Base-by-base conservation (phyloP, 2,329 filamentous ascomycete genomes). In the Cordyceps javanica region DNA sequence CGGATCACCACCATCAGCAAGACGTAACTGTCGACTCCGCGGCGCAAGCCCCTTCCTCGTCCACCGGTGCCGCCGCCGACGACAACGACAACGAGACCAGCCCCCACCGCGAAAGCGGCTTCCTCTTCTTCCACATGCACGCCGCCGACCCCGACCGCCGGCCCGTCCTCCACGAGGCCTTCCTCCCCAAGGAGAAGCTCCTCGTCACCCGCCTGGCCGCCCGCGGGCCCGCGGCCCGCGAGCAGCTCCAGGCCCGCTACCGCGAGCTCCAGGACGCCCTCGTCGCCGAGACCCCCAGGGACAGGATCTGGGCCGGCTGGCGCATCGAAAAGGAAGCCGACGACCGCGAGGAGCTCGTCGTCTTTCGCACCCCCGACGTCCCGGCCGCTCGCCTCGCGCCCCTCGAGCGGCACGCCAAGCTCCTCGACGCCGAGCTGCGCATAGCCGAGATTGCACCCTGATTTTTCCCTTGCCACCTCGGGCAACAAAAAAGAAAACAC, bases 41-140 rank as follows among this genome's bases (percentile, higher is more conserved):
- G n/a, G n/a, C n/a, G n/a, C n/a, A n/a, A n/a, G n/a, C n/a, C n/a
- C n/a, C n/a, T n/a, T n/a, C n/a, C n/a, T n/a, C n/a, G n/a, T n/a
- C n/a, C 6, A 64, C 68, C 52, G 72, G 75, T 59, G 65, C 62
- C 19, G 62, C 64, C 25, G 61, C 78, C 13, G 60, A 58, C 21
- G 56, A 60, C 3, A 69, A 71, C 55, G 68, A n/a, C 45, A 64
- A 66, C 6, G 65, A 70, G 5, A 70, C 67, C 2, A 62, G 65
- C 13, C 59, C 63, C n/a, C n/a, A n/a, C n/a, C n/a, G n/a, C n/a
- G n/a, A n/a, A n/a, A n/a, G n/a, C 32, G 62, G 68, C 28, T 65
- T 76, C n/a, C 51, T 71, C 32, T 65, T 78, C 39, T 75, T 74
- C 58, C 77, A 81, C 64, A 60, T 78, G 48, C 66, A 71, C 2